Base-by-base conservation (phyloP, 306 rosid genomes). In the Lathyrus sativus region DNA sequence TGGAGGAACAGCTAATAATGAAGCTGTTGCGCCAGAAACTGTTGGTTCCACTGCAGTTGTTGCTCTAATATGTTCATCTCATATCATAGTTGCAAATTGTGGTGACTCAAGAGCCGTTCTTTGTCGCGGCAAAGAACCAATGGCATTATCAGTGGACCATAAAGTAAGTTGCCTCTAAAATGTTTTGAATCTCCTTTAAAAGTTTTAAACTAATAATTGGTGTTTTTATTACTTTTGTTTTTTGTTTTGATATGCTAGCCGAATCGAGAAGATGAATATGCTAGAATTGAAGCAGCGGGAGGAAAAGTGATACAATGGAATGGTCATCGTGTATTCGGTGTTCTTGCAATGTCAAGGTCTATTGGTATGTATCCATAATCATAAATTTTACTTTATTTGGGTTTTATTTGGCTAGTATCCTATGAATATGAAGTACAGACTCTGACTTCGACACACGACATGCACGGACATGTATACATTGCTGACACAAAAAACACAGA, bases 261-360 rank as follows among this genome's bases (percentile, higher is more conserved):
- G 43, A 76, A 91, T 72, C 85, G 97, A 74, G 91, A 85, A 45
- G 97, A 91, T 72, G 97, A 91, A 82, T 87, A 85, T 74, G 97
- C 89, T 41, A 85, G 97, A 80, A 91, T 91, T 71, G 96, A 91
- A 78, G 97, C 91, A 60, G 91, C 97, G 11, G 97, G 97, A 62
- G 97, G 97, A 68, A 91, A 91, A 80, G 97, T 91, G 78, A 89
- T 91, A 62, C 96, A 89, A 35, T 91, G 97, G 97, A 91, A 91
- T 53, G 97, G 97, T 9, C 89, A 89, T 71, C 95, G 97, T 43
- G 97, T 91, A 33, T 91, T 85, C 72, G 97, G 97, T 68, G 97
- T 91, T 71, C 91, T 91, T 58, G 97, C 97, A 18, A 89, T 91
- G 97, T 91, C 97, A 28, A 85, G 97, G 81, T 91, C 97, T n/a